Evolutionary conservation across 2,329 filamentous ascomycete species (phyloP), one percentile per base, ranked within the genome.

Genomic region (Myotisia sp.): DNA sequence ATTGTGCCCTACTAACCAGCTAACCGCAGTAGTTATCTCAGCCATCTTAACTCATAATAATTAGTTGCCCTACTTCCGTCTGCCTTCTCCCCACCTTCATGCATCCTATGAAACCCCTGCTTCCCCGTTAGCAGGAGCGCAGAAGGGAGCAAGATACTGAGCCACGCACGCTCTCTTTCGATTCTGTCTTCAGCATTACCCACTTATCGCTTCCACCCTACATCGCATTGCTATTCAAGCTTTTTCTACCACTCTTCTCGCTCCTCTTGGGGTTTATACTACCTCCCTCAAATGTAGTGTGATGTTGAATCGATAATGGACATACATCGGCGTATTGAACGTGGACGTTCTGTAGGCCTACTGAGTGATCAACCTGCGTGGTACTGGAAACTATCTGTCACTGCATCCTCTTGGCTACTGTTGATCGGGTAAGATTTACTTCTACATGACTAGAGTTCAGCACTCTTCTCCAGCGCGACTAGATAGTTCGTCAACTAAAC

Each of bases 331-430:
- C 12, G 12, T 12, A 12, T 24, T 8, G 22, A 34, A 24, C 23
- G 26, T 13, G 23, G 22, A 14, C 13, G 24, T 17, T 19, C 32
- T n/a, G 22, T 41, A 9, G 38, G 38, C 22, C 34, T 39, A n/a
- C 30, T 41, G 20, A 36, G 35, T 16, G 37, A 44, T 10, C 36
- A 38, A 20, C 19, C 42, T 16, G 40, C 38, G 19, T 44, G 42
- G 42, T 43, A 43, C 26, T 52, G 51, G 48, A 50, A 42, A 37
- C 36, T 48, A 29, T 34, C 52, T 13, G 47, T 48, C 9, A 40
- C 35, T 18, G 34, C 44, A 12, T 51, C 50, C 8, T 43, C 50
- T 16, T 44, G 49, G 40, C 26, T 52, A 10, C 37, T 51, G 27
- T 37, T 55, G 12, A 36, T 48, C 10, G 52, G 52, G 52, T 55